Evolutionary conservation across 1,139 yeast genomes (phyloP).

Genomic region (Taphrina betulina): DNA sequence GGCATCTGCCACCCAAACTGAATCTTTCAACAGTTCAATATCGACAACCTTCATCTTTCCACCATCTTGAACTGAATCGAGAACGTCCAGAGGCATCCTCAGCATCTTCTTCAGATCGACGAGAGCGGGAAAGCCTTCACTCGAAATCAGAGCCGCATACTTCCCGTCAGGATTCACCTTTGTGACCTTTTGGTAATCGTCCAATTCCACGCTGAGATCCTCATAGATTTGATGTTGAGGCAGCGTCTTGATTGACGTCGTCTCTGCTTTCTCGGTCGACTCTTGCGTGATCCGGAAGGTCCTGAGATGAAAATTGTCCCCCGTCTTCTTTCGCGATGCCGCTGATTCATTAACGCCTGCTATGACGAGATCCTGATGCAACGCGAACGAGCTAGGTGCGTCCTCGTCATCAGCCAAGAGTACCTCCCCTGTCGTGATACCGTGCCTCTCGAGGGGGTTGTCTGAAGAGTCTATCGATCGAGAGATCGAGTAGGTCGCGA

Average conservation of each 20-base stretch:
- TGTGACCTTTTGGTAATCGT: conserved; percentile 27
- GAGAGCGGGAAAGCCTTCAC: conserved; percentile 20
- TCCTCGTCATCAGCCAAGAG: conserved; percentile 27
- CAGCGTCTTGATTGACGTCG: neutral
- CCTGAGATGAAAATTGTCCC: conserved; percentile 27
- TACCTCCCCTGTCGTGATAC: conserved; percentile 12
- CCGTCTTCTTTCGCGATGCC: conserved; percentile 3
- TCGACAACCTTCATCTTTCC: neutral
- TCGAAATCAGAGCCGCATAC: conserved; percentile 24
- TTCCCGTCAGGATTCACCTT: conserved; percentile 18
- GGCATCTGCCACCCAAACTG: conserved; percentile 6
- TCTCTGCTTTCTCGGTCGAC: conserved; percentile 4
- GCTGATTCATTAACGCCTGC: conserved; percentile 28
- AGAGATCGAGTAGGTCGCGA: conserved; percentile 9
- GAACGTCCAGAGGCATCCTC: neutral
- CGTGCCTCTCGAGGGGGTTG: conserved; percentile 9
- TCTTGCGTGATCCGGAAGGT: conserved; percentile 8
- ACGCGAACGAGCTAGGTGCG: conserved; percentile 24
- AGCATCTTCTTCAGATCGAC: conserved; percentile 5
- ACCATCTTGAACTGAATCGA: neutral
- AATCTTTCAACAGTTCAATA: conserved; percentile 16
- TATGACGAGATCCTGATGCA: conserved; percentile 17
- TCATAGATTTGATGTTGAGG: conserved; percentile 17
- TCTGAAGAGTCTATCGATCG: neutral
- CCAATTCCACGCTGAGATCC: conserved; percentile 8